Evolutionary conservation across 371 early-diverging fungal genomes (phyloP).

Genomic region (Mortierella sp.): DNA sequence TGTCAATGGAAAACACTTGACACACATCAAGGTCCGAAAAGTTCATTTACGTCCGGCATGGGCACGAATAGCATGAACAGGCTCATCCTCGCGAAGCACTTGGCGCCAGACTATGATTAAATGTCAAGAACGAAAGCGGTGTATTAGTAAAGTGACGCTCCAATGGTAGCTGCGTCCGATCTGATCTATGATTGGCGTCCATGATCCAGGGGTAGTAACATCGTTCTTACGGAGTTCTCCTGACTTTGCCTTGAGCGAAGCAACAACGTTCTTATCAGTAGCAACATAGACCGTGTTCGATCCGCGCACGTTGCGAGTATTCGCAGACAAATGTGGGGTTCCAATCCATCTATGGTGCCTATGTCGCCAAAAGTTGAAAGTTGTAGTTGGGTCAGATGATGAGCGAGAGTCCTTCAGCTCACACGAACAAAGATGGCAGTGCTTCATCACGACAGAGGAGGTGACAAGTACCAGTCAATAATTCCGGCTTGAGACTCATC

Average conservation of each 20-base stretch:
- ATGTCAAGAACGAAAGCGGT: background rate
- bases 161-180: background rate
- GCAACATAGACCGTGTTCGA: conserved; percentile 65
- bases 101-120: conserved; percentile 64
- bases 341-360: conserved; percentile 81
- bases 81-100: conserved; percentile 58
- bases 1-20: background rate
- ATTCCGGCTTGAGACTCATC: conserved; percentile 68
- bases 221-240: conserved; percentile 69
- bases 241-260: conserved; percentile 65
- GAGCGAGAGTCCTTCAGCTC: background rate
- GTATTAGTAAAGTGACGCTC: background rate
- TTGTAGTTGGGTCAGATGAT: background rate
- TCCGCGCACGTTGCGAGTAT: conserved; percentile 49
- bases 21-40: background rate
- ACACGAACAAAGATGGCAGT: background rate
- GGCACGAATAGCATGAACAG: conserved; percentile 32
- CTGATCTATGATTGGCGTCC: background rate
- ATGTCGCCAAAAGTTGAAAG: conserved; percentile 3
- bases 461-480: conserved; percentile 68
- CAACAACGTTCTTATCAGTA: conserved; percentile 75
- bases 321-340: conserved; percentile 60
- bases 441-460: background rate
- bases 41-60: conserved; percentile 44
- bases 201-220: background rate